Evolutionary conservation across 2,329 filamentous ascomycete species (phyloP).

Genomic region (Colletotrichum sp.): DNA sequence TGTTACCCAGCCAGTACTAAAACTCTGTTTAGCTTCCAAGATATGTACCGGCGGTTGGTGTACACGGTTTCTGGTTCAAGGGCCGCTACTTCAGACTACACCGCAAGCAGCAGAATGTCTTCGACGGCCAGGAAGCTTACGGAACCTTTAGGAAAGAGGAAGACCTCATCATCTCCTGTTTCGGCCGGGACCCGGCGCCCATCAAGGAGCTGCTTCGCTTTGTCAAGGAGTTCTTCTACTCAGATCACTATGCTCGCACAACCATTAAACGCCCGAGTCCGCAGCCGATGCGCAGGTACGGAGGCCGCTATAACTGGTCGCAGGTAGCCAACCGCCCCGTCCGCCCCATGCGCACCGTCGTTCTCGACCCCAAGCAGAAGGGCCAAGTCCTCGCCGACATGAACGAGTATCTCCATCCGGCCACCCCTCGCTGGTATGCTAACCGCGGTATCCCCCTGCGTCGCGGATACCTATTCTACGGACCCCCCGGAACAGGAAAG

Average conservation of each 20-base stretch:
- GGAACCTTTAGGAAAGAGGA: slow-evolving; percentile 56
- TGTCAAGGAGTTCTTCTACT: slow-evolving; percentile 55
- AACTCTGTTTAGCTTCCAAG: slow-evolving; percentile 44
- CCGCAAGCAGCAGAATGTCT: slow-evolving; percentile 48
- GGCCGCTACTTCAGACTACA: slow-evolving; percentile 55
- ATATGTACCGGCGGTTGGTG: slow-evolving; percentile 59
- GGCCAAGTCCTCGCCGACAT: slow-evolving; percentile 71
- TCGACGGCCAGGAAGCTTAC: slow-evolving; percentile 37
- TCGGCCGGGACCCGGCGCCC: slow-evolving; percentile 55
- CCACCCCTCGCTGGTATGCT: slow-evolving; percentile 75
- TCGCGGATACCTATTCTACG: slow-evolving; percentile 79
- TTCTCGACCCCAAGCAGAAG: slow-evolving; percentile 73
- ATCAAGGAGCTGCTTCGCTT: slow-evolving; percentile 62
- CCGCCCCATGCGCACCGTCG: slow-evolving; percentile 76
- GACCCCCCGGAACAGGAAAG: slow-evolving; percentile 78
- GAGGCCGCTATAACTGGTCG: slow-evolving; percentile 54
- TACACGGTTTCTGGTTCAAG: slow-evolving; percentile 59
- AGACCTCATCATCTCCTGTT: slow-evolving; percentile 58
- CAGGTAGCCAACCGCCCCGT: slow-evolving; percentile 68
- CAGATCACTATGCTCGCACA: slow-evolving; percentile 59
- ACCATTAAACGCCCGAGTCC: slow-evolving; percentile 54
- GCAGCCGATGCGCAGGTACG: slow-evolving; percentile 21
- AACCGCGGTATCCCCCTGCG: slow-evolving; percentile 78
- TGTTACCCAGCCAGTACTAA: neutral
- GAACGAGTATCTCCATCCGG: slow-evolving; percentile 77